Percentiles rank a stretch among this genome's conserved stretches.
Conservation (phyloP, 805 yeast species). For the Hanseniaspora guilliermondii region DNA sequence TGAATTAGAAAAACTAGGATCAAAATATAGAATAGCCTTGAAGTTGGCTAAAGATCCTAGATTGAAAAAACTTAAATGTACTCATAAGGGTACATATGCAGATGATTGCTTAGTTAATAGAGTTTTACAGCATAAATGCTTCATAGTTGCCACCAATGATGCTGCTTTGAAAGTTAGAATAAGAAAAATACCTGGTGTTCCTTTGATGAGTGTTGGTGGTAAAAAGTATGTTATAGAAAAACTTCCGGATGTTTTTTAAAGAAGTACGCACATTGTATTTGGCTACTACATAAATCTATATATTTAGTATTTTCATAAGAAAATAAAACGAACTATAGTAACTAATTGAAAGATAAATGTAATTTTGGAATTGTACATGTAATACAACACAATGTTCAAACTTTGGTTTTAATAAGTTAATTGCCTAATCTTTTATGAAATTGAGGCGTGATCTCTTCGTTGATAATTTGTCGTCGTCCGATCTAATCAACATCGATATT, state of each 20-base stretch:
- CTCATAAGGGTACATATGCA: constrained; percentile 94
- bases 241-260: constrained; percentile 78
- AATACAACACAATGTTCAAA: too few relatives aligned
- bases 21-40: constrained; percentile 84
- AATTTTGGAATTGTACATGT: too few relatives aligned
- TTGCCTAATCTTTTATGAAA: too few relatives aligned
- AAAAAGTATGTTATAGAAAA: constrained; percentile 87
- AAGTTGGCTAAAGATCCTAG: constrained; percentile 89
- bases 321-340: too few relatives aligned
- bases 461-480: not conserved
- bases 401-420: too few relatives aligned
- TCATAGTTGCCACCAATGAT: constrained; percentile 94
- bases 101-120: constrained; percentile 93
- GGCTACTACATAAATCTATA: not conserved
- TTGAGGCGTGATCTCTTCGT: too few relatives aligned
- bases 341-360: too few relatives aligned
- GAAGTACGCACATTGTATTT: not conserved
- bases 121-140: constrained; percentile 92
- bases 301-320: too few relatives aligned
- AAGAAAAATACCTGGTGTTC: constrained; percentile 94
- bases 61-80: constrained; percentile 70
- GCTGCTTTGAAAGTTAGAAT: constrained; percentile 89
- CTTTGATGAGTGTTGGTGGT: constrained; percentile 90
- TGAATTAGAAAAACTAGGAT: constrained; percentile 90
- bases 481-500: not conserved